Conservation (phyloP, 2,329 filamentous ascomycete genomes). For the Thermoascus crustaceus region DNA sequence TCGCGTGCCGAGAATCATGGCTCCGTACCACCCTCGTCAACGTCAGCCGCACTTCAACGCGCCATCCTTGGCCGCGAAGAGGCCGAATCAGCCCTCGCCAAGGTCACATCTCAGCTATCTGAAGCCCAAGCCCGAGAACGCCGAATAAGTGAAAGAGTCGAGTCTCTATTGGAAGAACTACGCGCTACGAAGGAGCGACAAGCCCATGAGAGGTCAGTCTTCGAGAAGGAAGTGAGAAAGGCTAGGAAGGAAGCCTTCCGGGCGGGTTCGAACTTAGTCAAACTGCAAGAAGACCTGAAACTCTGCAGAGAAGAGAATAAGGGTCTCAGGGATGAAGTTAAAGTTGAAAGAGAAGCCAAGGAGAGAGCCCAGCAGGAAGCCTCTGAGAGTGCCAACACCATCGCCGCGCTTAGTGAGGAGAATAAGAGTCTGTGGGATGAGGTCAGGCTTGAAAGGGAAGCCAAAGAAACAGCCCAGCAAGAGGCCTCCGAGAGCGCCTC, state of each 20-base stretch:
- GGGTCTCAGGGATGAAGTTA: constrained; percentile 45
- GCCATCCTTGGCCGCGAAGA: constrained; percentile 41
- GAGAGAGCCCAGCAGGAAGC: constrained; percentile 40
- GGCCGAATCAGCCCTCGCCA: constrained; percentile 32
- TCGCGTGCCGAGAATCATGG: constrained; percentile 27
- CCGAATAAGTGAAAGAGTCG: constrained; percentile 37
- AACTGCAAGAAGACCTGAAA: constrained; percentile 45
- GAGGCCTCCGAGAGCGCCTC: constrained; percentile 42
- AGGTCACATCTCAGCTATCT: constrained; percentile 28
- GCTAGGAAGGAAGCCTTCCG: constrained; percentile 52
- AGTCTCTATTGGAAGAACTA: constrained; percentile 44
- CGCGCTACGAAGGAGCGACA: constrained; percentile 44
- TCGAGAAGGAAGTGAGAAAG: constrained; percentile 50
- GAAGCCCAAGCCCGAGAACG: constrained; percentile 37
- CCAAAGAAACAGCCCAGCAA: constrained; percentile 39
- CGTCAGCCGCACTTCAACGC: constrained; percentile 36
- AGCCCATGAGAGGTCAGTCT: constrained; percentile 39
- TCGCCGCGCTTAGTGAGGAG: constrained; percentile 37
- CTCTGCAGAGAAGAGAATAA: constrained; percentile 37
- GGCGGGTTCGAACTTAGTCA: constrained; percentile 46
- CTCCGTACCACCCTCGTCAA: constrained; percentile 30
- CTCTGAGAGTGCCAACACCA: constrained; percentile 39
- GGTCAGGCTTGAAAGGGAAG: constrained; percentile 41
- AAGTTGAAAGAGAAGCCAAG: constrained; percentile 41
- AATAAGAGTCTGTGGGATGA: constrained; percentile 46